Evolutionary conservation across 2,329 filamentous ascomycete genomes (phyloP), one percentile per base, ranked within the genome.

Genomic region (Alternaria sp.): DNA sequence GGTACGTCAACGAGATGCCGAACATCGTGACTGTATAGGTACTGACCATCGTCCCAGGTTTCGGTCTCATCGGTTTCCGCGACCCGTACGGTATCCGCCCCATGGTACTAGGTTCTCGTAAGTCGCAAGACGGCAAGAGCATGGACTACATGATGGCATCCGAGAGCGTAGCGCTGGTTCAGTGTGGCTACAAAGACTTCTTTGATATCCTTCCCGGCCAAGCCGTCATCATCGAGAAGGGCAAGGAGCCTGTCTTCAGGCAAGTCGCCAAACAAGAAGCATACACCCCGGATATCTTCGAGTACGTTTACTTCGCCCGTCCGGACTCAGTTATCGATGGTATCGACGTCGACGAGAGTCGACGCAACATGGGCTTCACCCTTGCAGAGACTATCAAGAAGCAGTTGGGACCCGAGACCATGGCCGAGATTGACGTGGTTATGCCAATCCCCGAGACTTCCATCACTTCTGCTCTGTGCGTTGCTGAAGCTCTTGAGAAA

Each of bases 101-200:
- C 3, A 86, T 97, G 66, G 87, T 92, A 48, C 81, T 97, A 10
- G 93, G 93, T 43, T 91, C 89, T 50, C 87, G 93, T 55, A 85
- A 87, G 2, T 93, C 91, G 2, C 79, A 83, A 14, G 90, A 88
- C 40, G 84, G 86, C 36, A 83, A 86, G 5, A 89, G 88, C 6
- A 90, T 81, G 62, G 93, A 97, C 79, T 97, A 96, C 82, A 93
- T 97, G 86, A 87, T 97, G 83, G 92, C 93, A 1, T 97, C 93
- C 0, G 93, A 97, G 79, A 94, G 91, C 9, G 89, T 97, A 51
- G 93, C 93, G 9, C 82, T 97, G 48, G 86, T 86, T 46, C 92
- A 96, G 77, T 89, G 94, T 49, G 92, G 92, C 16, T 97, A 95
- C 81, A 83, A 79, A 34, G 84, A 93, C 73, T 90, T 96, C 69